Base-by-base conservation (phyloP, 1,284 basidiomycete species). In the Neolentinus lepideus region DNA sequence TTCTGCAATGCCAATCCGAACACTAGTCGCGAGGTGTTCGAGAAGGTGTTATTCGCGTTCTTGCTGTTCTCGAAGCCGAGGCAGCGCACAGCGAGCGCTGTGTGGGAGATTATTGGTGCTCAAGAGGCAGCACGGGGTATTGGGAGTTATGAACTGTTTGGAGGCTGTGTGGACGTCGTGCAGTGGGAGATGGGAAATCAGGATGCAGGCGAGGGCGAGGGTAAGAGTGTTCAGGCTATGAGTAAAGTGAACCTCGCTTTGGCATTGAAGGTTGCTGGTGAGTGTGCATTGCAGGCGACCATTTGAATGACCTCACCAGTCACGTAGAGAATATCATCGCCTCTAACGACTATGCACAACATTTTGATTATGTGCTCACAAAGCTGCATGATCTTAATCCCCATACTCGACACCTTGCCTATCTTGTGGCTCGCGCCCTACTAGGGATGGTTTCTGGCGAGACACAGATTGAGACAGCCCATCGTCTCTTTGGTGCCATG, bases 31-130 rank as follows among this genome's bases (percentile, higher is more conserved):
- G 66, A 75, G 2, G 69, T 88, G 9, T 84, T 92, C 60, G 73
- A 83, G 61, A 67, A 71, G 21, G 66, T 88, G 1, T 68, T 94
- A 51, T 88, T 92, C 64, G 88, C 89, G 0, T 82, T 84, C 61
- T 69, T 95, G 19, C 68, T 95, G 12, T 85, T 82, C 58, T 85
- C 85, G 3, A 90, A 89, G 63, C 71, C 85, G 2, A 78, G 83
- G 50, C 80, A 84, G 59, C 84, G 81, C 61, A 84, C 83, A 0
- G 75, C 80, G 0, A 75, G 78, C 26, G 65, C 76, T 24, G 80
- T 84, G 0, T 93, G 91, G 90, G 80, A 83, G 56, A 68, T 78
- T 12, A 64, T 90, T 24, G 69, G 69, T 24, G 59, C 67, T 6
- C 58, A 55, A 3, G 55, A 62, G 3, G 38, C 16, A 16, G 16